These are phyloP conservation scores for Salix suchowensis DNA, from an alignment of 345 rosid genomes.

Conservation along the genomic window DNA sequence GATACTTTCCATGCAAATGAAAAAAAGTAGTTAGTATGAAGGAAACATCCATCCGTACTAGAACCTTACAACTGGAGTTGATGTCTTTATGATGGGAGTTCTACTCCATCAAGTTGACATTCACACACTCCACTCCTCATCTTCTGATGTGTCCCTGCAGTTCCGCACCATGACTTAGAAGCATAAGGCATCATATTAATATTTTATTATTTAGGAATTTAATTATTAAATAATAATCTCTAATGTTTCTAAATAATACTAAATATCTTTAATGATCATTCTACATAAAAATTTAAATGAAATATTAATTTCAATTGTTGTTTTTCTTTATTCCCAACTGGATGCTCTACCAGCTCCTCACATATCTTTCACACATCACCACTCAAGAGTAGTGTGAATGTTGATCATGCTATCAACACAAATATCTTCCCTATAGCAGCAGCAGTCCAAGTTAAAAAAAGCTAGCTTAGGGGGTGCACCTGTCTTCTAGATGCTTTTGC, in stretches of 20 bases:
- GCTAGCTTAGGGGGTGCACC: background rate
- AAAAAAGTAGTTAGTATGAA: background rate
- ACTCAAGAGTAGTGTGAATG: background rate
- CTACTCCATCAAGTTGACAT: background rate
- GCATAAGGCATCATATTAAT: background rate
- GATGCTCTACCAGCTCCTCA: background rate
- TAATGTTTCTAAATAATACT: background rate
- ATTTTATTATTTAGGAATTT: background rate
- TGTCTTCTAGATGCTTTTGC: background rate
- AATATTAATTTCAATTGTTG: background rate
- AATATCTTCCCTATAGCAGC: background rate
- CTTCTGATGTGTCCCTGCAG: background rate
- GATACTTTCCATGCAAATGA: background rate
- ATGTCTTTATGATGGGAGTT: background rate
- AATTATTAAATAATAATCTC: background rate
- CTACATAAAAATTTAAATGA: background rate
- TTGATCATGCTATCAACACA: background rate
- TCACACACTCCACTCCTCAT: background rate
- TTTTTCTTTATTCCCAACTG: background rate
- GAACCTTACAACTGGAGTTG: background rate
- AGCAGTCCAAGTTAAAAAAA: background rate
- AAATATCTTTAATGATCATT: background rate
- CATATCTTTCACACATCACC: background rate
- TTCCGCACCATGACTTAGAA: background rate
- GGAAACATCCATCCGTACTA: background rate